phyloP scores from a whole-genome alignment of 306 rosid species.

The apple (Malus domestica) region DNA sequence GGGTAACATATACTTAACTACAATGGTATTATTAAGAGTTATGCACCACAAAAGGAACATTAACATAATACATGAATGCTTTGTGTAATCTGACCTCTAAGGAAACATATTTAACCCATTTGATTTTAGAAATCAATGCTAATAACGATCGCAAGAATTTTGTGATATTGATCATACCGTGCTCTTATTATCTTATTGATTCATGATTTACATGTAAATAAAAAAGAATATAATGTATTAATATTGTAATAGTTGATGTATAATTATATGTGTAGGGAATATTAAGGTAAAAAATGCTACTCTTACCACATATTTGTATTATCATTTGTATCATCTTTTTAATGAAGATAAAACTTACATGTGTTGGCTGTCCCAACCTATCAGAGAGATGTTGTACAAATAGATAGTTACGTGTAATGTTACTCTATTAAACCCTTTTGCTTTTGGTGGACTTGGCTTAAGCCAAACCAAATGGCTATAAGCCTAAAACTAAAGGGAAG shows the following conservation, averaged over 20 bases:
- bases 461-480: neutral
- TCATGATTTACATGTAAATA: neutral
- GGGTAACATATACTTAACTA: neutral
- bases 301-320: too few relatives aligned
- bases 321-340: too few relatives aligned
- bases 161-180: too few relatives aligned
- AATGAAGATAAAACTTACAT: fast-evolving
- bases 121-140: too few relatives aligned
- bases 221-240: neutral
- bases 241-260: neutral
- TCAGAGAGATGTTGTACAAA: too few relatives aligned
- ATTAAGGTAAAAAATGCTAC: neutral
- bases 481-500: neutral
- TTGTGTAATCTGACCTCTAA: neutral
- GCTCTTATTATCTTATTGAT: neutral
- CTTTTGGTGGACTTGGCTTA: neutral
- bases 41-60: neutral
- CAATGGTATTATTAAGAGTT: neutral
- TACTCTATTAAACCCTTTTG: too few relatives aligned
- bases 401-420: too few relatives aligned
- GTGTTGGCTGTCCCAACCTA: too few relatives aligned
- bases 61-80: neutral
- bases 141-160: too few relatives aligned
- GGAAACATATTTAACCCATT: too few relatives aligned
- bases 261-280: neutral